Conservation (phyloP, 2,329 filamentous ascomycete species). For the Calonectria pseudoturangicola region DNA sequence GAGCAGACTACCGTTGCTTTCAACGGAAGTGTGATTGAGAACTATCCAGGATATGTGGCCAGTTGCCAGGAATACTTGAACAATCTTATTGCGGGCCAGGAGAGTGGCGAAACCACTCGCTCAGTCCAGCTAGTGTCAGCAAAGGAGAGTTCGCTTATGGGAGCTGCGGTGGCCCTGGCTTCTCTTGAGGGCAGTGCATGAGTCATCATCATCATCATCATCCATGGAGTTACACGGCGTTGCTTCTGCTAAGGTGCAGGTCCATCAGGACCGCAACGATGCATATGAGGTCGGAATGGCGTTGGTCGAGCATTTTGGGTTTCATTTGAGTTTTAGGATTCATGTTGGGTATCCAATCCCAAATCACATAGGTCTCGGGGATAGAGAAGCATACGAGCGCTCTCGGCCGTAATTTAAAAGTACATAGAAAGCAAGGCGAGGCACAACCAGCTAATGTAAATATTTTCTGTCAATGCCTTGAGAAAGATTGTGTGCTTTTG, state of each 20-base stretch:
- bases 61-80: conserved; percentile 79
- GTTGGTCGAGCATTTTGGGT: conserved; percentile 30
- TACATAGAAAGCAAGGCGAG: conserved; percentile 20
- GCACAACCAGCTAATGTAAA: conserved; percentile 4
- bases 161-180: conserved; percentile 82
- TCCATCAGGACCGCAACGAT: conserved; percentile 18
- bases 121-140: conserved; percentile 79
- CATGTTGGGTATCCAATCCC: conserved; percentile 12
- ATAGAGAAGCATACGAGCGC: conserved; percentile 31
- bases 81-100: conserved; percentile 67
- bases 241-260: conserved; percentile 3
- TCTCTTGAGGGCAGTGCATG: conserved; percentile 55
- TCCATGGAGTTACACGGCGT: conserved; percentile 5
- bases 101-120: conserved; percentile 59
- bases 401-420: conserved; percentile 27
- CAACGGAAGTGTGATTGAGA: conserved; percentile 87
- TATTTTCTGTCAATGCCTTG: conserved; percentile 5
- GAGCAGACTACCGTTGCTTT: conserved; percentile 79
- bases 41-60: conserved; percentile 81
- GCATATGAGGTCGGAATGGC: conserved; percentile 34
- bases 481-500: too few relatives aligned
- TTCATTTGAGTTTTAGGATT: conserved; percentile 9
- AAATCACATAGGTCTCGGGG: conserved; percentile 1
- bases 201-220: conserved; percentile 6
- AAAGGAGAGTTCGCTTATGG: conserved; percentile 83